Conservation (phyloP, 208 protist genomes). For the Histomonas meleagridis region DNA sequence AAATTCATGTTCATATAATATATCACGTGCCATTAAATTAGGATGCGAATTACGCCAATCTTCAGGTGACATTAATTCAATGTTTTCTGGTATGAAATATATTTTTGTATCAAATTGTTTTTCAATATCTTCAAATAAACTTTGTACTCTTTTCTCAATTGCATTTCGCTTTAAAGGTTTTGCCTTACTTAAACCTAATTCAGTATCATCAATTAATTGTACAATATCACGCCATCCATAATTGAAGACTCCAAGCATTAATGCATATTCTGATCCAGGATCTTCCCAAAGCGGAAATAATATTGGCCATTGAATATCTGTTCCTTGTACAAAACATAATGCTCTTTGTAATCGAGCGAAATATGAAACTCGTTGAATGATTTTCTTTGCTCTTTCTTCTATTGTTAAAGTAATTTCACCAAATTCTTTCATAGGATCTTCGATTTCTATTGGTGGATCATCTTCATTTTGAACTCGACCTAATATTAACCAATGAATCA, state of each 20-base stretch:
- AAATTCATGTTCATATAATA: no score
- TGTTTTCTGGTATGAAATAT: no score
- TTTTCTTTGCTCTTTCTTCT: background rate
- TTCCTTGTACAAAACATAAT: background rate
- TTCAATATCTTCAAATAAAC: background rate
- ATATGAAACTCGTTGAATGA: background rate
- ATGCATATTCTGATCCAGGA: background rate
- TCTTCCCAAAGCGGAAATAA: background rate
- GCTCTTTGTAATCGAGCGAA: background rate
- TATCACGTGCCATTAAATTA: no score
- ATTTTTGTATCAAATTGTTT: background rate
- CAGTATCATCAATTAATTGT: background rate
- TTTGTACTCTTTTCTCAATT: background rate
- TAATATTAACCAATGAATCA: no score
- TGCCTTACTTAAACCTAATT: background rate
- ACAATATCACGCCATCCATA: background rate
- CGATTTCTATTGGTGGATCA: no score
- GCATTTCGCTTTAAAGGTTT: background rate
- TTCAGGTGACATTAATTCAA: no score
- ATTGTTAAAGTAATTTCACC: no score
- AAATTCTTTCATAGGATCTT: no score
- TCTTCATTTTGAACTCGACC: no score
- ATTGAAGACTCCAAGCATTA: background rate
- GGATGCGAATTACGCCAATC: no score
- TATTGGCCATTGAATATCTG: background rate